Conservation (phyloP, 2,329 filamentous ascomycete genomes). For the Fusarium buxicola region DNA sequence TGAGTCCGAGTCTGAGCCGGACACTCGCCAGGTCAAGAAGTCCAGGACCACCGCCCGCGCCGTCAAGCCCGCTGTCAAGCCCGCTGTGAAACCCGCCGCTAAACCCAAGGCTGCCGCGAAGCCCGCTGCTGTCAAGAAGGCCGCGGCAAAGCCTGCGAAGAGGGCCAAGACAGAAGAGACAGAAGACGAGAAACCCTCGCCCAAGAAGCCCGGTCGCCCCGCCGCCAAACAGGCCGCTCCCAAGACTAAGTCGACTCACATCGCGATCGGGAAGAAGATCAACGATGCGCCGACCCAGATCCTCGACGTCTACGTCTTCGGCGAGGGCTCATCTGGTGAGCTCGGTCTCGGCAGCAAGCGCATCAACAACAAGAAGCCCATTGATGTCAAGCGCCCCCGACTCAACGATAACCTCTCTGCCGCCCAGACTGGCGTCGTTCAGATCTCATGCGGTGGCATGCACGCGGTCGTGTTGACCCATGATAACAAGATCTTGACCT, state of each 20-base stretch:
- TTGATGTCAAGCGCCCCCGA: constrained; percentile 84
- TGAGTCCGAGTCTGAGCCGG: constrained; percentile 46
- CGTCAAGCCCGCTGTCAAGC: constrained; percentile 46
- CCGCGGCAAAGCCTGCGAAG: constrained; percentile 29
- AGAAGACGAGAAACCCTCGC: constrained; percentile 50
- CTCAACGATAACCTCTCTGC: constrained; percentile 75
- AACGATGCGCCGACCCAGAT: constrained; percentile 72
- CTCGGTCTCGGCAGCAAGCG: constrained; percentile 79
- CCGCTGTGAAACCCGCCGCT: constrained; percentile 42
- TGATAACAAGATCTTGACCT: constrained; percentile 85
- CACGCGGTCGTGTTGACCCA: constrained; percentile 81
- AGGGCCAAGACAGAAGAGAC: constrained; percentile 59
- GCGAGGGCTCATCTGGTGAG: constrained; percentile 83
- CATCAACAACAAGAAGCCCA: constrained; percentile 70
- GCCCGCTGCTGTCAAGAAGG: constrained; percentile 46
- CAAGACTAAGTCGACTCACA: constrained; percentile 55
- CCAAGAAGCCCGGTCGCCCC: constrained; percentile 34
- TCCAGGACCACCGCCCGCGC: constrained; percentile 42
- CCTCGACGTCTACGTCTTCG: constrained; percentile 83
- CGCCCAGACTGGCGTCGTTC: constrained; percentile 78
- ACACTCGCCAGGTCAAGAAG: constrained; percentile 47
- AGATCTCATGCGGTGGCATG: constrained; percentile 84
- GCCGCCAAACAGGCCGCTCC: constrained; percentile 32
- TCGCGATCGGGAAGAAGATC: constrained; percentile 72
- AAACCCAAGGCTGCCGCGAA: constrained; percentile 41